Evolutionary conservation across 371 early-diverging fungal genomes (phyloP).

Genomic region (Apophysomyces trapeziformis): DNA sequence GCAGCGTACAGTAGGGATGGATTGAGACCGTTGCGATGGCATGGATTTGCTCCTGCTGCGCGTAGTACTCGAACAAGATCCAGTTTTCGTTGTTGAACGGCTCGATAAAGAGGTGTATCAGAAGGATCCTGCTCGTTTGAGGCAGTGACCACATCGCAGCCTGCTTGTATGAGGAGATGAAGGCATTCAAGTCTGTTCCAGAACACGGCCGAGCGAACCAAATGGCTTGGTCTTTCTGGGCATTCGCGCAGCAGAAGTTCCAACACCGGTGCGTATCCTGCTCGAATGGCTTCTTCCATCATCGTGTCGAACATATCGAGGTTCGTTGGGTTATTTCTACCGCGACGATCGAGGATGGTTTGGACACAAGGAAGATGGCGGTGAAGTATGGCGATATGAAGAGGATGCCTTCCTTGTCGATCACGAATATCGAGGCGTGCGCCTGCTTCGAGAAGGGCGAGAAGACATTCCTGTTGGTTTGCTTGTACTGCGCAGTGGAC

Average conservation of each 20-base stretch:
- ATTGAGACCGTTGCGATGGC: constrained; percentile 31
- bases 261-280: constrained; percentile 29
- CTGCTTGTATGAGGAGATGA: constrained; percentile 32
- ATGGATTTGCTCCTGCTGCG: constrained; percentile 31
- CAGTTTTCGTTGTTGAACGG: constrained; percentile 52
- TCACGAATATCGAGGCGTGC: constrained; percentile 35
- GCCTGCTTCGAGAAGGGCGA: constrained; percentile 27
- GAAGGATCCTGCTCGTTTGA: constrained; percentile 10
- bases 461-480: constrained; percentile 30
- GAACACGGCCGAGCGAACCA: constrained; percentile 23
- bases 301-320: constrained; percentile 5
- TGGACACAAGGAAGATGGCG: constrained; percentile 29
- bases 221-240: background rate
- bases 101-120: constrained; percentile 30
- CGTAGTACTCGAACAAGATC: constrained; percentile 42
- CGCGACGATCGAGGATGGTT: constrained; percentile 18
- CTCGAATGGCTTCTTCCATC: constrained; percentile 35
- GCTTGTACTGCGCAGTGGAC: constrained; percentile 39
- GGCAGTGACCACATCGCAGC: constrained; percentile 21
- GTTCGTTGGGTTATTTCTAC: constrained; percentile 12
- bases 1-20: constrained; percentile 47
- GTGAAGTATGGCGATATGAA: constrained; percentile 35
- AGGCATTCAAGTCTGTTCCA: constrained; percentile 43
- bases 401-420: constrained; percentile 27
- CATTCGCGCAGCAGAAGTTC: constrained; percentile 23